Evolutionary conservation across 306 rosid species (phyloP).

Genomic region (Abrus precatorius): DNA sequence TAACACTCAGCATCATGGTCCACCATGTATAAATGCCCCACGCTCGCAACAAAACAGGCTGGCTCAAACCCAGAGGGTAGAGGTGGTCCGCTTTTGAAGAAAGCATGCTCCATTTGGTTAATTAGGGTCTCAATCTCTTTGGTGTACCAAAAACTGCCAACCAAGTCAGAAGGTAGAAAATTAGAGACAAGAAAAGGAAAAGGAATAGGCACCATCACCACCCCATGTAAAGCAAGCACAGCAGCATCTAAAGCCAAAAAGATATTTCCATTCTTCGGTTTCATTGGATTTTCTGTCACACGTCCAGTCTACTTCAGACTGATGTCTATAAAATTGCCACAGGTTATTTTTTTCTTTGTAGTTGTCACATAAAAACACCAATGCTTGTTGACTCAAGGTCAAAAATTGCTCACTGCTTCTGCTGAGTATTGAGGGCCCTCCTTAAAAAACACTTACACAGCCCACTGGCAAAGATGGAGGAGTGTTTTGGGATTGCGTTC

Average conservation of each 20-base stretch:
- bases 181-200: slow-evolving; percentile 43
- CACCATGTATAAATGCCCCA: slow-evolving; percentile 47
- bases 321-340: slow-evolving; percentile 6
- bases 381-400: not conserved
- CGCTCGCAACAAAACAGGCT: slow-evolving; percentile 50
- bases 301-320: slow-evolving; percentile 34
- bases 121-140: slow-evolving; percentile 47
- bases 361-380: slow-evolving; percentile 26
- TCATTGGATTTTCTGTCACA: slow-evolving; percentile 45
- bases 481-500: slow-evolving; percentile 49
- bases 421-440: slow-evolving; percentile 40
- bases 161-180: slow-evolving; percentile 31
- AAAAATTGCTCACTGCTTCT: slow-evolving; percentile 13
- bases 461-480: slow-evolving; percentile 25
- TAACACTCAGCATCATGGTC: slow-evolving; percentile 45
- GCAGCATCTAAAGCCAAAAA: slow-evolving; percentile 45
- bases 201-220: slow-evolving; percentile 47
- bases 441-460: slow-evolving; percentile 7
- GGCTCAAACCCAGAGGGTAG: slow-evolving; percentile 42
- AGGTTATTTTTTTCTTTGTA: slow-evolving; percentile 42
- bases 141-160: slow-evolving; percentile 51
- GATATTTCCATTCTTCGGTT: slow-evolving; percentile 38
- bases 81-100: slow-evolving; percentile 47
- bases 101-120: slow-evolving; percentile 50
- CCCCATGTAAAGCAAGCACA: slow-evolving; percentile 39